phyloP scores from a whole-genome alignment of 176 grass and related monocot species.

The Paspalum vaginatum region DNA sequence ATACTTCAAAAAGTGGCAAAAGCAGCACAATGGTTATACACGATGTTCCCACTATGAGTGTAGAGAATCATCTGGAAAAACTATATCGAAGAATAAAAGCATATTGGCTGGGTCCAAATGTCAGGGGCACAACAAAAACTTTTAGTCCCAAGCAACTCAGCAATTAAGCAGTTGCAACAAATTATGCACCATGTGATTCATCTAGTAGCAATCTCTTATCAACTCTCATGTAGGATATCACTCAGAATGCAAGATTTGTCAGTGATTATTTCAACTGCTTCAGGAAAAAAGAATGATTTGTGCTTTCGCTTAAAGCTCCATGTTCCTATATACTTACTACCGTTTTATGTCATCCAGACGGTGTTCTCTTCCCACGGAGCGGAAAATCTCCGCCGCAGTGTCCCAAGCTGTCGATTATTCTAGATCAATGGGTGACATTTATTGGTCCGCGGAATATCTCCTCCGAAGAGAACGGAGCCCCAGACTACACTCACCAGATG shows the following conservation, averaged over 20 bases:
- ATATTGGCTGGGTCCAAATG: not conserved
- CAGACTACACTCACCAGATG: not conserved
- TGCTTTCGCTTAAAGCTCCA: not conserved
- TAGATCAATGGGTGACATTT: too few species aligned
- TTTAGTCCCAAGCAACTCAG: not conserved
- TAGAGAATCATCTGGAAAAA: not conserved
- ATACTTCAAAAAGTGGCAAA: not conserved
- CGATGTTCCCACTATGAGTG: not conserved
- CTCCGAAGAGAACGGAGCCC: too few species aligned
- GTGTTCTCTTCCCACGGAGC: too few species aligned
- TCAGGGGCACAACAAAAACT: not conserved
- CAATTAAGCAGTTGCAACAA: not conserved
- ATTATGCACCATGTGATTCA: not conserved
- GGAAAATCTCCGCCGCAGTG: too few species aligned
- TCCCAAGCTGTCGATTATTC: too few species aligned
- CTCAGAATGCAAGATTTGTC: not conserved
- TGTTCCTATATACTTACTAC: not conserved
- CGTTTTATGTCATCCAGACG: not conserved
- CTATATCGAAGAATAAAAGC: not conserved
- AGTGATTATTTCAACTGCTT: not conserved
- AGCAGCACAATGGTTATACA: not conserved
- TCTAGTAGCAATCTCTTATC: not conserved
- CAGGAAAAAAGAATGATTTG: not conserved
- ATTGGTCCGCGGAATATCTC: too few species aligned
- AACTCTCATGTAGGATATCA: not conserved